Evolutionary conservation across 2,329 filamentous ascomycete genomes (phyloP).

Genomic region (Esteya vermicola): DNA sequence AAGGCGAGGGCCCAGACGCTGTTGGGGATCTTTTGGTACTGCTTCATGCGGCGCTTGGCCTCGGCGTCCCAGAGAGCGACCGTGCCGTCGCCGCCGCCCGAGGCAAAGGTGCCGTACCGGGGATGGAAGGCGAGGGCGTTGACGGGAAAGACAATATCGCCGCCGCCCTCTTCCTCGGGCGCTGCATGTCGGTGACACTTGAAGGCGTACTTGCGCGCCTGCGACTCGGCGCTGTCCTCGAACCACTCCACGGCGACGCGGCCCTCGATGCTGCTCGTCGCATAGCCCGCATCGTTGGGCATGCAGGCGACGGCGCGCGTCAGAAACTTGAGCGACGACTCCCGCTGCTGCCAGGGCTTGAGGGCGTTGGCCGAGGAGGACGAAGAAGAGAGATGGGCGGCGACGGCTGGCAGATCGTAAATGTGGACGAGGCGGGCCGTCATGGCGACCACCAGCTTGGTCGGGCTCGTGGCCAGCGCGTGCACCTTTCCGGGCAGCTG

Average conservation of each 20-base stretch:
- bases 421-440: slow-evolving; percentile 85
- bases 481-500: slow-evolving; percentile 76
- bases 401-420: slow-evolving; percentile 67
- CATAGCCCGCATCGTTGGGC: slow-evolving; percentile 91
- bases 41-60: slow-evolving; percentile 76
- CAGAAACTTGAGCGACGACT: slow-evolving; percentile 92
- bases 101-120: slow-evolving; percentile 69
- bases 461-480: slow-evolving; percentile 60
- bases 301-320: slow-evolving; percentile 88
- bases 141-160: slow-evolving; percentile 80
- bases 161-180: slow-evolving; percentile 45
- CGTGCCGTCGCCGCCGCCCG: slow-evolving; percentile 77
- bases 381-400: slow-evolving; percentile 27
- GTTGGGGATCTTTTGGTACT: slow-evolving; percentile 73
- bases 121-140: slow-evolving; percentile 85
- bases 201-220: slow-evolving; percentile 93
- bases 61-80: slow-evolving; percentile 90
- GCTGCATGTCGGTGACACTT: slow-evolving; percentile 83
- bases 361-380: slow-evolving; percentile 27
- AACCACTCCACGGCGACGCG: slow-evolving; percentile 97
- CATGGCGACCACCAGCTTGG: slow-evolving; percentile 92
- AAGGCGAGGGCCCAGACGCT: slow-evolving; percentile 69
- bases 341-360: slow-evolving; percentile 82
- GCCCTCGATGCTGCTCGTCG: slow-evolving; percentile 83
- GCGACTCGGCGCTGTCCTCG: slow-evolving; percentile 72